Conservation (phyloP, 1,139 yeast genomes). For the Candida albicans region DNA sequence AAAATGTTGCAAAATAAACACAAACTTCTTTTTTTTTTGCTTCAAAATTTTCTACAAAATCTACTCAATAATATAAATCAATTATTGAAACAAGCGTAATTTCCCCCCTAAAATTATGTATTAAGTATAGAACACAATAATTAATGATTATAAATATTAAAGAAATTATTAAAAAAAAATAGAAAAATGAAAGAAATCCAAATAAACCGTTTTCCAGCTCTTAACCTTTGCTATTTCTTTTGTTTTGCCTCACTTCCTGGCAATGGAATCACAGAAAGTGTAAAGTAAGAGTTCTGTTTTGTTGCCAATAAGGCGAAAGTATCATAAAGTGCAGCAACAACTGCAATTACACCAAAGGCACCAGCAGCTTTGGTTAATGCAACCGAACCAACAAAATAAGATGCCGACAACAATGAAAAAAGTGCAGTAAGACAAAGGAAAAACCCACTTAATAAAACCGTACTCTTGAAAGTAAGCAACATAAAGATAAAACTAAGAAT, state of each 20-base stretch:
- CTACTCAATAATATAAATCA: no score
- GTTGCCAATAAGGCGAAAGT: constrained; percentile 37
- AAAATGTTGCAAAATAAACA: background rate
- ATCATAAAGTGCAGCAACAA: constrained; percentile 43
- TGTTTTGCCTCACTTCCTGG: background rate
- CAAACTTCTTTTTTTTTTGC: no score
- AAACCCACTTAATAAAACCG: constrained; percentile 38
- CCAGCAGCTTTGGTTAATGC: constrained; percentile 44
- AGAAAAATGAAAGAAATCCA: no score
- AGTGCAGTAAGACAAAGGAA: constrained; percentile 38
- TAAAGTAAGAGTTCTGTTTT: constrained; percentile 31
- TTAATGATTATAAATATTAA: no score
- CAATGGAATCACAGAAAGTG: constrained; percentile 24
- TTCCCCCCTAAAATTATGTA: no score
- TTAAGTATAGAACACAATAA: no score
- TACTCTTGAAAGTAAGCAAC: constrained; percentile 44
- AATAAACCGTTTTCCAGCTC: no score
- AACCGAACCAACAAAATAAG: constrained; percentile 33
- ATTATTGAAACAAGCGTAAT: no score
- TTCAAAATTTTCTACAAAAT: no score
- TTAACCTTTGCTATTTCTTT: no score
- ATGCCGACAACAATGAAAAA: constrained; percentile 42
- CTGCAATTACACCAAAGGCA: constrained; percentile 42
- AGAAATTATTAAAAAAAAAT: no score
- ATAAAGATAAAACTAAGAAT: constrained; percentile 42